Evolutionary conservation across 257 asterid genomes (phyloP).

Genomic region (Solanum etuberosum): DNA sequence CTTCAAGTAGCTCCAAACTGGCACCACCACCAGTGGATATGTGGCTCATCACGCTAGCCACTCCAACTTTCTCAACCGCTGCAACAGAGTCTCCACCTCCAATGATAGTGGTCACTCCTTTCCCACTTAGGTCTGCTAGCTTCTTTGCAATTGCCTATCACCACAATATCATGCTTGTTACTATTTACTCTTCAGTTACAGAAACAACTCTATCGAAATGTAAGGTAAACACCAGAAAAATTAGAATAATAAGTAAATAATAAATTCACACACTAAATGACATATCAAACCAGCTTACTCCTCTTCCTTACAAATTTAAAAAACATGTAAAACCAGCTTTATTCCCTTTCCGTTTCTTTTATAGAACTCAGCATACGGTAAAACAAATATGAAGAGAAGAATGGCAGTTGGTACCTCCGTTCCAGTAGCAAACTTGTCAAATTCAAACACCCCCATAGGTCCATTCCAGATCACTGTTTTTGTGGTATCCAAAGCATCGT

Average conservation of each 20-base stretch:
- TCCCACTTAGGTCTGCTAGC: conserved; percentile 69
- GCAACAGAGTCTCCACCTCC: conserved; percentile 97
- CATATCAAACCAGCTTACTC: neutral
- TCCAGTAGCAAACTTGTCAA: conserved; percentile 78
- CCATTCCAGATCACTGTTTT: conserved; percentile 88
- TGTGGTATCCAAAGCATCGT: conserved; percentile 60
- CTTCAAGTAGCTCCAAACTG: conserved; percentile 87
- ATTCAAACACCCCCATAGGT: conserved; percentile 93
- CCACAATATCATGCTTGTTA: neutral
- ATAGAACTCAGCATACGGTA: neutral
- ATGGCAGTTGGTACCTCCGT: conserved; percentile 44
- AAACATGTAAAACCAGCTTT: neutral
- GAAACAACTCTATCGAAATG: neutral
- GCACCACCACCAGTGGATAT: conserved; percentile 96
- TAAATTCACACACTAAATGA: neutral
- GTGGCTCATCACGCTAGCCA: conserved; percentile 83
- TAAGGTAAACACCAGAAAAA: neutral
- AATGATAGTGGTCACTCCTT: conserved; percentile 80
- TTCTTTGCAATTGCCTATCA: conserved; percentile 66
- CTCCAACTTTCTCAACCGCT: conserved; percentile 87
- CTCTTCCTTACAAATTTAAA: neutral
- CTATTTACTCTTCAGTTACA: neutral
- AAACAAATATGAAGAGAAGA: neutral
- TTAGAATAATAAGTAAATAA: neutral
- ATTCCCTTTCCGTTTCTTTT: neutral